Base-by-base conservation (phyloP, 2,329 filamentous ascomycete species). In the Chaetomium sp. region DNA sequence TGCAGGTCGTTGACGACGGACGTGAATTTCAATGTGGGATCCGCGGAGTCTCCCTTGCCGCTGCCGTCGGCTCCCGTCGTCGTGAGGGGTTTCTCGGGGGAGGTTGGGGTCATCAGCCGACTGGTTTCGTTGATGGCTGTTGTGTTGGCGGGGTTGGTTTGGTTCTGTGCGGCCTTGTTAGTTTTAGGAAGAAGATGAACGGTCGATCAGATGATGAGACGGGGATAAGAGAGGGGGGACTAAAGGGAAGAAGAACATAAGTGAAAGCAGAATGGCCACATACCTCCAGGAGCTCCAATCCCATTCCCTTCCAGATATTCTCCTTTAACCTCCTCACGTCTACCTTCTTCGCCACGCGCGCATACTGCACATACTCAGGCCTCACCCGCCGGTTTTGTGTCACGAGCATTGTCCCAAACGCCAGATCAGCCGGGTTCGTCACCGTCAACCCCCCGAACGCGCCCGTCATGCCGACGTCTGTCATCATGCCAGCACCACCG, bases 1-100 rank as follows among this genome's bases (percentile, higher is more conserved):
- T 95, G 88, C 47, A 99, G 75, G 59, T 86, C 86, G 68, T 95
- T 95, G 84, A 99, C 95, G 57, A 99, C 85, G 19, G 87, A 78
- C 0, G 91, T 97, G 72, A 99, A 99, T 65, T 87, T 91, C 62
- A 96, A 79, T 3, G 72, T 74, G 8, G 72, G 78, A 70, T 81
- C 78, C 54, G 65, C 62, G 6, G 19, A 27, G 19, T 27, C 19
- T 27, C 19, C 19, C 19, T 27, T 27, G 19, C 19, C 19, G 19
- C 53, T 59, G 2, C 43, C 58, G 6, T 63, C 64, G 3, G 61
- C 59, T 9, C 68, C 63, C 1, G 67, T 66, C 37, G 42, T 32
- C n/a, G 36, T 41, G 36, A 5, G 64, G 69, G 12, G 67, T 66
- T 37, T 70, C 56, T 55, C 67, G 58, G 35, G 68, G 64, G 41